Evolutionary conservation across 768 basidiomycete species (phyloP).

Genomic region (Podaxis pistillaris): DNA sequence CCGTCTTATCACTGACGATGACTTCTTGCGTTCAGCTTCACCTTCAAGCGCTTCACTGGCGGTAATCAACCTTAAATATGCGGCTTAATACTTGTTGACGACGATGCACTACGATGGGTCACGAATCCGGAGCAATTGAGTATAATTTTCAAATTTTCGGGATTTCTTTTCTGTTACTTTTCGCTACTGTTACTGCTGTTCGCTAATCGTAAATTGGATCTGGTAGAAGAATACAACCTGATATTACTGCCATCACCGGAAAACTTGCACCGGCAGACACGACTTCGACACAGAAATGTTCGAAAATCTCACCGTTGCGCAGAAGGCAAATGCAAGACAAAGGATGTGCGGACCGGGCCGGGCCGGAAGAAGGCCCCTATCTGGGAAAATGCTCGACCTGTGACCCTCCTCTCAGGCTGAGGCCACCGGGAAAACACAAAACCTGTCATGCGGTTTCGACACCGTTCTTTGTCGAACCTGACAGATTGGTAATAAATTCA

Average conservation of each 20-base stretch:
- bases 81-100: conserved; percentile 19
- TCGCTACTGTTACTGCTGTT: conserved; percentile 4
- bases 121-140: conserved; percentile 1
- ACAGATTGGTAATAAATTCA: conserved; percentile 10
- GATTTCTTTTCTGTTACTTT: not conserved
- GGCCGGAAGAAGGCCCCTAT: not conserved
- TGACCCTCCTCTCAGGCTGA: not conserved
- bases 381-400: not conserved
- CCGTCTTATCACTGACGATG: not conserved
- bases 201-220: conserved; percentile 13
- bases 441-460: not conserved
- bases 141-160: conserved; percentile 5
- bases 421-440: not conserved
- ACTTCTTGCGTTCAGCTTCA: conserved; percentile 53
- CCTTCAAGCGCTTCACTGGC: conserved; percentile 74
- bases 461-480: not conserved
- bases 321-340: too few relatives aligned
- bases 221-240: conserved; percentile 9
- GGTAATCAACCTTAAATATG: conserved; percentile 25
- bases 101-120: not conserved
- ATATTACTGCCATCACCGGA: not conserved
- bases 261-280: not conserved
- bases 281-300: not conserved
- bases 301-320: not conserved
- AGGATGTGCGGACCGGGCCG: not conserved